Evolutionary conservation across 2,329 filamentous ascomycete species (phyloP), one percentile per base, ranked within the genome.

Genomic region (Exophiala dermatitidis): DNA sequence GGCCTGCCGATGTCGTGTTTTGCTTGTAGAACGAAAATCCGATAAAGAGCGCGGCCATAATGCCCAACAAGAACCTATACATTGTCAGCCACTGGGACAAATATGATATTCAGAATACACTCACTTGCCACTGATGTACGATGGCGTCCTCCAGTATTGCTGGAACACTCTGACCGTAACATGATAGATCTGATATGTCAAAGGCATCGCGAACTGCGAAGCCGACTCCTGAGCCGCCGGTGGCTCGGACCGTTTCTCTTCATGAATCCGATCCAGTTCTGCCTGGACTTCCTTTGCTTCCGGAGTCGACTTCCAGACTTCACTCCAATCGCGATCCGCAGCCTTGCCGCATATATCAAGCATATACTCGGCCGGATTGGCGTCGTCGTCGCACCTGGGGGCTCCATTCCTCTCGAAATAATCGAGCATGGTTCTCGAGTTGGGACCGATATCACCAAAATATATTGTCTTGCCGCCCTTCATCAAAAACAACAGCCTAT

Each of bases 71-170:
- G 48, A 85, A 67, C 67, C 52, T 53, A 26, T 84, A 28, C 8
- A 44, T 32, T 10, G 31, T 4, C 32, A 89, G 71, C 61, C 36
- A 38, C 10, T 9, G 36, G 10, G 5, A 34, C 33, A 34, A 34
- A 6, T 6, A 34, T 10, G 33, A 85, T 86, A 51, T 82, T 5
- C 9, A 33, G n/a, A 5, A 83, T 46, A 67, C 70, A 75, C 66
- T 74, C 70, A 57, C 55, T 60, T 57, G 40, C 52, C 58, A 67
- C 87, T 88, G 7, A 86, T 71, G 65, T 90, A 90, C 1, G 80
- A 81, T 0, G 85, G 83, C 48, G 84, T 82, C 33, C 86, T 84
- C 88, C 88, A 95, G 77, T 91, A 93, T 68, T 94, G 88, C 67
- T 90, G 81, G 74, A 93, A 91, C 29, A 91, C 86, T 63, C 89